Evolutionary conservation across 371 early-diverging fungal species (phyloP), one percentile per base, ranked within the genome.

Genomic region (Funneliformis caledonium): DNA sequence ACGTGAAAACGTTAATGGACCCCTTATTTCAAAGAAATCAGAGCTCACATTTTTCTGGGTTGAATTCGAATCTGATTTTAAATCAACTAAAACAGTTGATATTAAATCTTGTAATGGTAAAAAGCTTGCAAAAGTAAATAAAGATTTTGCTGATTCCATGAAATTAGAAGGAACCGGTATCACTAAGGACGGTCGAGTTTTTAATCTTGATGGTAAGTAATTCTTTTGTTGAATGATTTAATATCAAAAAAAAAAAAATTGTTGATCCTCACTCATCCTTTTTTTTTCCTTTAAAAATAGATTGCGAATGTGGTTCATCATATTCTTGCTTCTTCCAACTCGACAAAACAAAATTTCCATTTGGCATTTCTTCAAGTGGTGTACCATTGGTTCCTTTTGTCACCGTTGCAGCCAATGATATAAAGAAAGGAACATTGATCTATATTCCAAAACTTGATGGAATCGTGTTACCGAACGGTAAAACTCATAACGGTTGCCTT

Each of bases 381-480:
- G 12, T 4, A 19, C 72, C 72, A 9, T 47, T 72, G 7, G 48
- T 45, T 22, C 72, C 72, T 22, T 72, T 19, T 10, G 14, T 4
- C 14, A 47, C 37, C 10, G 72, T 47, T 3, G 72, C 72, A 12
- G 72, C 47, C 14, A 72, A 72, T 72, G 72, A 72, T 47, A 37
- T 72, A 19, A 12, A 14, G 14, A 5, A 2, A 1, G 72, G 72
- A 72, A 72, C 72, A 45, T 37, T 37, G 16, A 4, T 72, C n/a
- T 72, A 45, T 22, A 47, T 72, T 72, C 26, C 48, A 19, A 22
- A 42, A 47, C 22, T 72, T 33, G 43, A 72, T 4, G 72, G 72
- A 72, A 26, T 72, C 3, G 5, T 14, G 45, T 43, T 47, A 7
- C 72, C 72, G 26, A 72, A 72, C 8, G 5, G 10, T 22, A 45